phyloP scores from a whole-genome alignment of 1,284 basidiomycete species.

The Puccinia hordei region DNA sequence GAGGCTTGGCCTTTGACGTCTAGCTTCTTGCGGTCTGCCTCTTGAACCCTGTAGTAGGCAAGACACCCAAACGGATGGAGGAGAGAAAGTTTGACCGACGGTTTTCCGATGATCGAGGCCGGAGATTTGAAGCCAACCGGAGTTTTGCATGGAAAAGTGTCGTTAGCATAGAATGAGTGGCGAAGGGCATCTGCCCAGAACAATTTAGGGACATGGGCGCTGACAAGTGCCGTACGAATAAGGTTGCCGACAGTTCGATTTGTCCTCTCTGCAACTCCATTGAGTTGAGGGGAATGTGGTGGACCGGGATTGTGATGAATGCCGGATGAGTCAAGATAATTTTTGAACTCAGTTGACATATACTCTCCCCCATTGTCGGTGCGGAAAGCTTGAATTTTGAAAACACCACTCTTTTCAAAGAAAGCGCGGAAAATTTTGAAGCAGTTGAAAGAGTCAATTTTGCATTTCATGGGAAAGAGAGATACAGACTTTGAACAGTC shows the following conservation, averaged over 20 bases:
- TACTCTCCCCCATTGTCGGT: neutral
- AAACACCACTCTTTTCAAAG: neutral
- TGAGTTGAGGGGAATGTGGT: too few relatives aligned
- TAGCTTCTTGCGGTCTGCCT: neutral
- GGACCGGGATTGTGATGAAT: neutral
- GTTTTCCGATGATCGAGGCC: neutral
- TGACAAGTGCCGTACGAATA: too few relatives aligned
- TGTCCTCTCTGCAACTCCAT: too few relatives aligned
- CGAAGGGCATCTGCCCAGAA: too few relatives aligned
- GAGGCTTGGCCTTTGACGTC: neutral
- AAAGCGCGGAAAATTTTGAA: neutral
- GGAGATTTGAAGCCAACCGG: neutral
- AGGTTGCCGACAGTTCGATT: too few relatives aligned
- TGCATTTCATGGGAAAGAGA: neutral
- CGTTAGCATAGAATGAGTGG: neutral
- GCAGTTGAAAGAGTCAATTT: neutral
- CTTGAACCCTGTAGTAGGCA: neutral
- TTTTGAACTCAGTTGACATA: neutral
- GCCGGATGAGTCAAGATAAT: neutral
- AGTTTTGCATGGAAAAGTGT: neutral
- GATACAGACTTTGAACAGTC: neutral
- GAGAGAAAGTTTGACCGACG: neutral
- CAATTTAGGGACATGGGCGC: too few relatives aligned
- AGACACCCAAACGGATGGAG: slow-evolving; percentile 10
- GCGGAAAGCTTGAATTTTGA: neutral